Percentiles rank a stretch among this genome's conserved stretches.
These are phyloP conservation scores for Apiotrichum domesticum DNA, from an alignment of 1,284 basidiomycete species.

Conservation along the genomic window DNA sequence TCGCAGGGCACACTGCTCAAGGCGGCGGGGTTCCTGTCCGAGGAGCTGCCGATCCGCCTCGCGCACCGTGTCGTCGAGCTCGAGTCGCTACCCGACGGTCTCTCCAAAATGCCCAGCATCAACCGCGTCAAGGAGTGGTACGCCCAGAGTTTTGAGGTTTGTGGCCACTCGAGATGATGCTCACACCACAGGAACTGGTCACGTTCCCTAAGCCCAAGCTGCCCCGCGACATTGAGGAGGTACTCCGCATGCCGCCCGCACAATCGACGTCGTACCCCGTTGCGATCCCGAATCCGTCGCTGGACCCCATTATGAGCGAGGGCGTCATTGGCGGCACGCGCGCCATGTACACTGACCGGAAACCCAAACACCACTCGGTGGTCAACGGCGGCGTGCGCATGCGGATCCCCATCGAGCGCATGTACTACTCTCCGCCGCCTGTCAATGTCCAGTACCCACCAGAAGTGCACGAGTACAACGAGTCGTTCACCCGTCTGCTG, in stretches of 20 bases:
- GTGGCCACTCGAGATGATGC: slow-evolving; percentile 26
- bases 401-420: slow-evolving; percentile 50
- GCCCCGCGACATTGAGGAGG: slow-evolving; percentile 61
- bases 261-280: slow-evolving; percentile 33
- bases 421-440: slow-evolving; percentile 75
- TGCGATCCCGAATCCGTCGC: slow-evolving; percentile 45
- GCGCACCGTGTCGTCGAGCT: slow-evolving; percentile 96
- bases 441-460: slow-evolving; percentile 73
- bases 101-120: slow-evolving; percentile 88
- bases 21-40: slow-evolving; percentile 74
- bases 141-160: slow-evolving; percentile 92
- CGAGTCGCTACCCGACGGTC: slow-evolving; percentile 85
- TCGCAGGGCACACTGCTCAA: slow-evolving; percentile 80
- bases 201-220: slow-evolving; percentile 71
- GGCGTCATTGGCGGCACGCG: slow-evolving; percentile 17
- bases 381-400: slow-evolving; percentile 17
- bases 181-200: slow-evolving; percentile 68
- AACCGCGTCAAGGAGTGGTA: slow-evolving; percentile 98
- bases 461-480: slow-evolving; percentile 90
- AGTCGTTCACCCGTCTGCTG: slow-evolving; percentile 77
- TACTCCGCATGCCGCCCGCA: slow-evolving; percentile 55
- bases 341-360: slow-evolving; percentile 15
- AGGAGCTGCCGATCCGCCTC: slow-evolving; percentile 78
- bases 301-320: slow-evolving; percentile 43
- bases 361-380: slow-evolving; percentile 15